phyloP scores from a whole-genome alignment of 2,329 filamentous ascomycete species.

The Colletotrichum viniferum region DNA sequence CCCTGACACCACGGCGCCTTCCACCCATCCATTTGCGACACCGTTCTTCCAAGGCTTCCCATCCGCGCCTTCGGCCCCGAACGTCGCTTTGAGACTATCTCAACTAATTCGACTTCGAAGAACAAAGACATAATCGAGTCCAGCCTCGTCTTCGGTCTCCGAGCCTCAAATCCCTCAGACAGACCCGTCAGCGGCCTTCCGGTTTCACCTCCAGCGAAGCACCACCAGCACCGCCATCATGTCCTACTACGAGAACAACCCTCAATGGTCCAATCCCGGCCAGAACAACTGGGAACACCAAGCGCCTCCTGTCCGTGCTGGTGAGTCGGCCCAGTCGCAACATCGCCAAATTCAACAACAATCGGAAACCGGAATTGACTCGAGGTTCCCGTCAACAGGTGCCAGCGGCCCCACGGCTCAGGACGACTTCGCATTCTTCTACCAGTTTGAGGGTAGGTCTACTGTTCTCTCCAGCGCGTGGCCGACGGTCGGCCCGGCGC shows the following conservation, averaged over 20 bases:
- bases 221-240: conserved; percentile 29
- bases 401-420: conserved; percentile 75
- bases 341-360: conserved; percentile 12
- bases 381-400: conserved; percentile 51
- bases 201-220: neutral
- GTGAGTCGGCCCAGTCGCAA: conserved; percentile 21
- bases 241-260: conserved; percentile 50
- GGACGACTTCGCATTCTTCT: conserved; percentile 82
- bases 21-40: conserved; percentile 21
- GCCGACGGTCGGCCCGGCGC: neutral
- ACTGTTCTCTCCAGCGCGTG: conserved; percentile 11
- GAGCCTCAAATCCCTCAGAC: neutral
- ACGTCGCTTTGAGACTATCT: conserved; percentile 6
- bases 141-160: neutral
- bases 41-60: conserved; percentile 8
- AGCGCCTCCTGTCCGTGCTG: conserved; percentile 45
- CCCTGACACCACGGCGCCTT: conserved; percentile 21
- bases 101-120: conserved; percentile 14
- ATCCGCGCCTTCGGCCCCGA: conserved; percentile 15
- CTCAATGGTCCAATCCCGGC: conserved; percentile 41
- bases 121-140: neutral
- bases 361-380: conserved; percentile 12
- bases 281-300: conserved; percentile 53
- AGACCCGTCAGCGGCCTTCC: neutral
- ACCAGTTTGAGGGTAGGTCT: conserved; percentile 86